A percentile compares a stretch with the other conserved stretches of the same genome.
phyloP scores from a whole-genome alignment of 2,329 filamentous ascomycete species.

The Microcyclospora pomicola region DNA sequence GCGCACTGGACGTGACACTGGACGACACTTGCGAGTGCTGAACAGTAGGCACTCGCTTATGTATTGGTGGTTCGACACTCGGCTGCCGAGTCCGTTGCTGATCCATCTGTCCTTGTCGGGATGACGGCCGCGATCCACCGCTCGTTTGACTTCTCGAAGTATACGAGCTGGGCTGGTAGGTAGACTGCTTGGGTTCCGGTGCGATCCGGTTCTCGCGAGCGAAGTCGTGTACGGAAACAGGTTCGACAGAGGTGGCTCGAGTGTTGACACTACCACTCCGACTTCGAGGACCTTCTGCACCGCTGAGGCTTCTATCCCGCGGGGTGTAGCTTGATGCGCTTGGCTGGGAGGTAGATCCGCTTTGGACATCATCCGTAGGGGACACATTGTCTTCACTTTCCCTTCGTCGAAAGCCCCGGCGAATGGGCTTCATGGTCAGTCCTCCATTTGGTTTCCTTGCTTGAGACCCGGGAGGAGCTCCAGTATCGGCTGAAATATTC shows the following conservation, averaged over 20 bases:
- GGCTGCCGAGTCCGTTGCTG: slow-evolving; percentile 15
- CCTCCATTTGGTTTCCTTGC: slow-evolving; percentile 43
- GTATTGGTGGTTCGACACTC: slow-evolving; percentile 13
- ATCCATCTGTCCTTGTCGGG: slow-evolving; percentile 13
- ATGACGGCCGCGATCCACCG: slow-evolving; percentile 16
- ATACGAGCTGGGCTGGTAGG: slow-evolving; percentile 13
- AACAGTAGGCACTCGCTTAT: slow-evolving; percentile 13
- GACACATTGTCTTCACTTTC: slow-evolving; percentile 36
- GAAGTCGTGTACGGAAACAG: slow-evolving; percentile 24
- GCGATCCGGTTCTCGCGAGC: slow-evolving; percentile 13
- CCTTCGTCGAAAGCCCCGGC: slow-evolving; percentile 52
- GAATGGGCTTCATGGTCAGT: slow-evolving; percentile 24
- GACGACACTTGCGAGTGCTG: slow-evolving; percentile 3
- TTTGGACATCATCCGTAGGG: slow-evolving; percentile 20
- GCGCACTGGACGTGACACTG: not conserved
- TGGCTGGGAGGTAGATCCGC: slow-evolving; percentile 16
- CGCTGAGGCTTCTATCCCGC: slow-evolving; percentile 13
- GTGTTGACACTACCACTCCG: slow-evolving; percentile 19
- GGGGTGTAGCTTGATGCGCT: slow-evolving; percentile 15
- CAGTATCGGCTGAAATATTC: slow-evolving; percentile 44
- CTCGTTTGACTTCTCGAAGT: slow-evolving; percentile 16
- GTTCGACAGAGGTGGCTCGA: slow-evolving; percentile 20
- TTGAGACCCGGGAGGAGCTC: slow-evolving; percentile 57
- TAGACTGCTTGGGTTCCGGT: slow-evolving; percentile 13
- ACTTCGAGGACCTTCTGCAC: slow-evolving; percentile 13